Base-by-base conservation (phyloP, 208 protist genomes). In the Leishmania martiniquensis region DNA sequence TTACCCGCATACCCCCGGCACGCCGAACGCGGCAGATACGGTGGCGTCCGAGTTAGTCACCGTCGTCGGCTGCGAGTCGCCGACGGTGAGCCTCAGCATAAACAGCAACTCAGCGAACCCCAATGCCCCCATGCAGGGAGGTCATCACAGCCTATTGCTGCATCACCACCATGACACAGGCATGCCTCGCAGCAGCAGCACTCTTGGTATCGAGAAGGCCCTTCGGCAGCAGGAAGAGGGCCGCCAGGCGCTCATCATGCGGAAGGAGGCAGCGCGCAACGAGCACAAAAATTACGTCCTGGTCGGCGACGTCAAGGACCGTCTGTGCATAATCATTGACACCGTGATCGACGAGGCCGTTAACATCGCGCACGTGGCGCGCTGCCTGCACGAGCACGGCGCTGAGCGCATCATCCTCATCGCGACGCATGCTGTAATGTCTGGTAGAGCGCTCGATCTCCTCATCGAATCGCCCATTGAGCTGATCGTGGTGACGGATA, bases 301-400 rank as follows among this genome's bases (percentile, higher is more conserved):
- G 0, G 91, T 97, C 20, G 94, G 94, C 15, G 91, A 96, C 49
- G 94, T 95, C 15, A 83, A 80, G 68, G 80, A 85, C 9, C 81
- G 89, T 0, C 78, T 94, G 29, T 97, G 94, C 79, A 91, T 97
- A 54, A 94, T 97, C 69, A 34, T 96, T 15, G 91, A 94, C 51
- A 93, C 85, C 1, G 81, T 84, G 25, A 85, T 97, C 47, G 92
- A 97, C 66, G 94, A 97, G 74, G 94, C 88, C 9, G 77, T 95
- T 55, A 86, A 93, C 65, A 91, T 95, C 51, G 75, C 79, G 13
- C 80, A 85, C 5, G 90, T 95, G 0, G 92, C 94, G 10, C 76
- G 70, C 60, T 84, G 85, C 34, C 76, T 97, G 20, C 78, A 88
- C 25, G 86, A 84, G 57, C 80, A 83, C 45, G 92, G 94, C 2